These are phyloP conservation scores for Mariannaea sp. DNA, from an alignment of 2,329 filamentous ascomycete genomes.

Conservation along the genomic window DNA sequence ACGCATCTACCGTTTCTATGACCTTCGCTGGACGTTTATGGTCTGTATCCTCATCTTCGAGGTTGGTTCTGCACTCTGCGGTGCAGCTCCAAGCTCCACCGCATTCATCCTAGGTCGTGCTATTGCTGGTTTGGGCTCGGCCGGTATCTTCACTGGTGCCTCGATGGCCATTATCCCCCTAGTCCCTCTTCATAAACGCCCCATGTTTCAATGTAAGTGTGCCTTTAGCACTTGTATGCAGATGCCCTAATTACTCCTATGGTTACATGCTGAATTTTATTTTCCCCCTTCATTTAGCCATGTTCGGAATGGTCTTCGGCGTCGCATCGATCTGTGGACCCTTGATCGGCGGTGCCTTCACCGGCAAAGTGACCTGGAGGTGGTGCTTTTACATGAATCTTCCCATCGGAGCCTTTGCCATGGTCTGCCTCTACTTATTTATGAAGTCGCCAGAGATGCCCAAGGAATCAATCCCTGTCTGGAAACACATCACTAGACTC, in stretches of 20 bases:
- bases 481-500: constrained; percentile 55
- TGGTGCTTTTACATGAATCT: constrained; percentile 67
- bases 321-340: constrained; percentile 59
- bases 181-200: constrained; percentile 64
- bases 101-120: constrained; percentile 62
- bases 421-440: constrained; percentile 55
- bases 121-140: constrained; percentile 60
- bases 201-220: constrained; percentile 57
- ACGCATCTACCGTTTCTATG: constrained; percentile 59
- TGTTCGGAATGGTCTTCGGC: constrained; percentile 62
- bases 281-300: constrained; percentile 40
- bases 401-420: constrained; percentile 57
- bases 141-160: constrained; percentile 62
- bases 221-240: too few relatives aligned
- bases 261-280: too few relatives aligned
- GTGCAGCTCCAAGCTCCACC: constrained; percentile 57
- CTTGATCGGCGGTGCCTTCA: constrained; percentile 59
- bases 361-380: constrained; percentile 53
- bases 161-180: constrained; percentile 62
- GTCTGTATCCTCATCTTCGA: constrained; percentile 57
- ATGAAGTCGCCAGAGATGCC: constrained; percentile 48
- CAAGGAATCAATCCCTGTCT: constrained; percentile 39
- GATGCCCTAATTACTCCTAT: too few relatives aligned
- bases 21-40: constrained; percentile 55
- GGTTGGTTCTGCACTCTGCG: constrained; percentile 59